Conservation (phyloP, 129 eudicot genomes). For the sunflower (Helianthus annuus) region DNA sequence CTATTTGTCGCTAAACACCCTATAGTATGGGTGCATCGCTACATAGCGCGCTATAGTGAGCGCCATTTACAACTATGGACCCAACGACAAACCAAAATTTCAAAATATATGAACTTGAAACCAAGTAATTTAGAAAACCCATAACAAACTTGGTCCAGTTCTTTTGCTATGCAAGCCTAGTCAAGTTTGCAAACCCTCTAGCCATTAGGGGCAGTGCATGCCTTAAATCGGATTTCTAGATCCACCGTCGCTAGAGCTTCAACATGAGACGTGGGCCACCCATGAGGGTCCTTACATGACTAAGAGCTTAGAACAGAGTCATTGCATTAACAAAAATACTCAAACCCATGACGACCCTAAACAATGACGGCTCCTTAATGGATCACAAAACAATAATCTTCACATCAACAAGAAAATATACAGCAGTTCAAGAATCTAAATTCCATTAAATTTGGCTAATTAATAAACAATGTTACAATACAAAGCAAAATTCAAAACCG, state of each 20-base stretch:
- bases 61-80: too few relatives aligned
- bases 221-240: neutral
- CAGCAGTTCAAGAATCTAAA: conserved; percentile 19
- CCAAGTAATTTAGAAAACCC: neutral
- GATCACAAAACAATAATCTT: neutral
- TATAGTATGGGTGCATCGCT: too few relatives aligned
- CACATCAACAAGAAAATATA: conserved; percentile 16
- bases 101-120: neutral
- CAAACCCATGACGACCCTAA: neutral
- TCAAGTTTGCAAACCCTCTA: neutral
- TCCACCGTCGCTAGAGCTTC: neutral
- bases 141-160: neutral
- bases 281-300: neutral
- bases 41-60: too few relatives aligned
- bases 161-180: neutral
- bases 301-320: neutral
- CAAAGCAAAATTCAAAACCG: conserved; percentile 24
- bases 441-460: conserved; percentile 17
- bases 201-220: neutral
- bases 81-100: too few relatives aligned
- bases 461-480: conserved; percentile 17
- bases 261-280: neutral
- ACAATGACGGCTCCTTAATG: neutral
- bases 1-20: too few relatives aligned
- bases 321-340: too few relatives aligned